Percentiles rank a stretch among this genome's conserved stretches.
Evolutionary conservation across 768 basidiomycete species (phyloP).

Genomic region (Terana coerulea): DNA sequence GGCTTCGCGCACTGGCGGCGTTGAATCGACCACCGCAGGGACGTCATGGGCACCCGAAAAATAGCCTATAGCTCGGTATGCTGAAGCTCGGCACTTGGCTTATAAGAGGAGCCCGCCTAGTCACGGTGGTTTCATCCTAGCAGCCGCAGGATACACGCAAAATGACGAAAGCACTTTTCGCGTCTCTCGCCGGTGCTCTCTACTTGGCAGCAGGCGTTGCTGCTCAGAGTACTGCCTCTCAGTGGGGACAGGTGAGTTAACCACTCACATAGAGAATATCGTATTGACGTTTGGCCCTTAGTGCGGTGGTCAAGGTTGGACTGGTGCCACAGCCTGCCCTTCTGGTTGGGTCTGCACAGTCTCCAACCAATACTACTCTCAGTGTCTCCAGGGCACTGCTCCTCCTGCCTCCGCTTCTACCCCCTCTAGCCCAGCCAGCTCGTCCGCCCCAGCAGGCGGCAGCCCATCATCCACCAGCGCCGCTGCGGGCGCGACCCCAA

Average conservation of each 20-base stretch:
- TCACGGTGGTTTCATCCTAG: background rate
- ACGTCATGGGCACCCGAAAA: slow-evolving; percentile 7
- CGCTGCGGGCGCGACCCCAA: slow-evolving; percentile 30
- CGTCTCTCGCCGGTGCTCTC: slow-evolving; percentile 17
- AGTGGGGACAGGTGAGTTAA: slow-evolving; percentile 26
- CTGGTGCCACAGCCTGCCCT: slow-evolving; percentile 46
- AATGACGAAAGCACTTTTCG: slow-evolving; percentile 13
- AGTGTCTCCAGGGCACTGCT: slow-evolving; percentile 46
- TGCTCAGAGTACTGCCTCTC: slow-evolving; percentile 21
- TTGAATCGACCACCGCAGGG: background rate
- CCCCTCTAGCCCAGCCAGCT: slow-evolving; percentile 14
- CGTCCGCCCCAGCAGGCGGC: slow-evolving; percentile 16
- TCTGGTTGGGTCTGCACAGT: slow-evolving; percentile 43
- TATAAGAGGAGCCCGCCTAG: too few species aligned
- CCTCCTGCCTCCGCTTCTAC: slow-evolving; percentile 15
- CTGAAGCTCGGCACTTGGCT: too few species aligned
- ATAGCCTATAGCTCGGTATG: slow-evolving; percentile 16
- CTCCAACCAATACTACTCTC: slow-evolving; percentile 47
- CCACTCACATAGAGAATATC: too few species aligned
- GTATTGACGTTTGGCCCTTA: slow-evolving; percentile 14
- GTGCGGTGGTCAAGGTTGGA: slow-evolving; percentile 53
- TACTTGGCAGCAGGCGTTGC: slow-evolving; percentile 15
- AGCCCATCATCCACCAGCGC: slow-evolving; percentile 19
- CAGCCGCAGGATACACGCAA: background rate
- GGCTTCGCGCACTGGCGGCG: too few species aligned